Base-by-base conservation (phyloP, 1,139 yeast genomes). In the Lodderomyces metapsilosis region DNA sequence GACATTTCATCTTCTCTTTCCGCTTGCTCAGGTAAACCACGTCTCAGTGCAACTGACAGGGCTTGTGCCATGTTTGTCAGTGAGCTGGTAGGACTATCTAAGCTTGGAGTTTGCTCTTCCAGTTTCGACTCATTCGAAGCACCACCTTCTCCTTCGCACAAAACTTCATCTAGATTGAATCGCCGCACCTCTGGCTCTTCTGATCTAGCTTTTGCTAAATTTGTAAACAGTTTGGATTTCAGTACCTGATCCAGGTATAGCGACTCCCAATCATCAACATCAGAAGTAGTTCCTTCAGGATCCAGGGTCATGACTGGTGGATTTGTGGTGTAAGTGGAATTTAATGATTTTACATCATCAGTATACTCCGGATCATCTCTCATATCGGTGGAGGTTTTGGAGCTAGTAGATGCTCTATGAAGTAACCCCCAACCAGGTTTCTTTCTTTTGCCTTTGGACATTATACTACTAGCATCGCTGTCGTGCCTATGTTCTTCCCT, bases 341-440 rank as follows among this genome's bases (percentile, higher is more conserved):
- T 16, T 6, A 39, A 16, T 8, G 45, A 42, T 25, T 25, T 42
- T 28, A 25, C 21, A 38, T 42, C 44, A 5, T 38, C 42, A 10
- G 13, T 10, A 18, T 28, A 28, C 8, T 28, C 32, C 4, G 18
- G 3, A 15, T 34, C 33, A 20, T 40, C 37, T 10, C 37, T 34
- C 20, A 22, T 17, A 16, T 41, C 41, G 10, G 36, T 25, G 13
- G 40, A 37, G 7, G 12, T 22, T 34, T 36, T 40, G 1, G 38
- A 33, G 15, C 43, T 36, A 4, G 38, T 27, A 10, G 43, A 41
- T n/a, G 27, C 17, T 16, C 27, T 27, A 12, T 17, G 24, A 6
- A 33, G 24, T 21, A 21, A 8, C 27, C 36, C 24, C 25, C 36
- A 21, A 12, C 36, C 25, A 5, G 36, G 22, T 23, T 39, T 39